Base-by-base conservation (phyloP, 768 basidiomycete species). In the Podaxis sp. region DNA sequence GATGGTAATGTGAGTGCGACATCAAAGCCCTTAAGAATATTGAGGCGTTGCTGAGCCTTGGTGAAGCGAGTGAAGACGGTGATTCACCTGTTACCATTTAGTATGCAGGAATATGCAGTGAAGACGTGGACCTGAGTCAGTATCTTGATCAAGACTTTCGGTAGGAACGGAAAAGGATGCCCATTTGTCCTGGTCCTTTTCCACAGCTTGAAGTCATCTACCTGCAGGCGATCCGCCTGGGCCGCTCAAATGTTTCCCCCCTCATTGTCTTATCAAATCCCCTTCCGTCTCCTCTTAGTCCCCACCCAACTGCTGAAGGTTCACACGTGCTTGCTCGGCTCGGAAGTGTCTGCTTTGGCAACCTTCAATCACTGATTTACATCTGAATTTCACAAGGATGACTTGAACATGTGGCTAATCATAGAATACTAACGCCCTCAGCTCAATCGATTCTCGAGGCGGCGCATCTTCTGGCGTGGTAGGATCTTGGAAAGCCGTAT, bases 391-490 rank as follows among this genome's bases (percentile, higher is more conserved):
- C 7, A 33, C 29, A 33, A 7, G 33, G 33, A 33, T 33, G 33
- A 33, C 0, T 33, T 8, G 8, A 33, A 33, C 33, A 46, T 7
- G n/a, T 6, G 9, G 9, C 24, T 38, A 76, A 57, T 81, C 77
- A 61, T 82, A 81, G 69, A 83, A 84, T 0, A 84, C 79, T 13
- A 84, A 71, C 2, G 82, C 76, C 33, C 82, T 69, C 27, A 84
- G 66, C 71, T 85, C 83, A 33, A 85, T 81, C 0, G 82, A 83
- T 68, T 83, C 76, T 37, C 83, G 74, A 12, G 73, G 66, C 6
- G 77, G 80, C 1, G 78, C 75, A 50, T 72, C 80, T 51, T 70
- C 61, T 0, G 81, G 82, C 1, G 80, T 78, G 0, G 71, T 71
- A 5, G 79, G 77, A 65, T 85, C 82, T 25, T 69, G 63, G 64